A percentile compares a stretch with the other conserved stretches of the same genome.
These are phyloP conservation scores for Endogone sp. DNA, from an alignment of 192 early-diverging fungal species.

Conservation along the genomic window DNA sequence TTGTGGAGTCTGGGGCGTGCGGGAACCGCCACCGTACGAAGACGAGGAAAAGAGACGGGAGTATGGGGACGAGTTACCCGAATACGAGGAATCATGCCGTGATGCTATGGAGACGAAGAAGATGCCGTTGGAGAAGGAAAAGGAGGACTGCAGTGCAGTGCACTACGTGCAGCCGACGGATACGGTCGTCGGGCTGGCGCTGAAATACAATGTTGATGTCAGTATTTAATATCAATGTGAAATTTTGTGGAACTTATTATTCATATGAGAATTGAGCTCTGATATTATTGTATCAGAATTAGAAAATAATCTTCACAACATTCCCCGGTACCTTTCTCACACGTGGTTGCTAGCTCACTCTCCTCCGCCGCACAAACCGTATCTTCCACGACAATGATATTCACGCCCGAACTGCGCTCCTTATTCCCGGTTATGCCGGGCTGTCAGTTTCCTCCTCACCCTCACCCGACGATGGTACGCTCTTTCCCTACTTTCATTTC, in stretches of 20 bases:
- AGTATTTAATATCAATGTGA: neutral
- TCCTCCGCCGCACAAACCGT: conserved; percentile 10
- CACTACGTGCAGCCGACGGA: conserved; percentile 11
- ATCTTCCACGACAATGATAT: conserved; percentile 12
- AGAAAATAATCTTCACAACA: neutral
- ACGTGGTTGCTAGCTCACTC: neutral
- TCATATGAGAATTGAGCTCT: neutral
- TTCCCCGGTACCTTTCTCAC: neutral
- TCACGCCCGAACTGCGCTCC: conserved; percentile 1
- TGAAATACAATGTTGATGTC: conserved; percentile 13
- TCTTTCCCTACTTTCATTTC: too few relatives aligned
- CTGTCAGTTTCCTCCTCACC: conserved; percentile 7
- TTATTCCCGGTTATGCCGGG: conserved; percentile 9
- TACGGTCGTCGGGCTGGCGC: conserved; percentile 11
- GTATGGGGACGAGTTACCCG: neutral
- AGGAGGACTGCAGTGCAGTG: neutral
- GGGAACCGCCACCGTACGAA: neutral
- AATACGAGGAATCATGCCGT: neutral
- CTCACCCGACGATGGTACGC: conserved; percentile 15
- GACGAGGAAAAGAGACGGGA: neutral
- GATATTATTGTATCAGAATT: neutral
- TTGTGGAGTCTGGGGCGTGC: neutral
- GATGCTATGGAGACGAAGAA: neutral
- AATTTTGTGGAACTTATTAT: too few relatives aligned
- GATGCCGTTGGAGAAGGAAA: neutral